A percentile compares a stretch with the other conserved stretches of the same genome.
Conservation (phyloP, 1,284 basidiomycete genomes). For the Sanghuangporus sanghuang region DNA sequence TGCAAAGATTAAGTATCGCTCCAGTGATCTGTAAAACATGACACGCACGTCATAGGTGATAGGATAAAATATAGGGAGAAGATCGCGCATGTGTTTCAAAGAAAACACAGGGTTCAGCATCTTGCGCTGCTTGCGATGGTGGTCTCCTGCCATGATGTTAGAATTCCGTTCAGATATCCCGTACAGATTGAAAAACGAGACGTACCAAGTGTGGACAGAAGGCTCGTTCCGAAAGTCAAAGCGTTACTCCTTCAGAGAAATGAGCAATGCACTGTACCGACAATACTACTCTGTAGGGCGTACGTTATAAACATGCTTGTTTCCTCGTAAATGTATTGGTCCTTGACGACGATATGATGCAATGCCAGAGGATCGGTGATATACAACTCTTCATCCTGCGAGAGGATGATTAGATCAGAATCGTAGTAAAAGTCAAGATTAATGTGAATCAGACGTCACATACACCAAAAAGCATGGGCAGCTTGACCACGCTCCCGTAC, state of each 20-base stretch:
- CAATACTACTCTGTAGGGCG: too few species aligned
- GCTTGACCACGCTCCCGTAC: constrained; percentile 18
- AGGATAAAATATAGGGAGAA: constrained; percentile 25
- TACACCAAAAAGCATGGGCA: constrained; percentile 20
- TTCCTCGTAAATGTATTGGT: constrained; percentile 31
- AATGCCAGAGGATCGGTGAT: constrained; percentile 35
- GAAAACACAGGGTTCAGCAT: too few species aligned
- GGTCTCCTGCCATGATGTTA: constrained; percentile 24
- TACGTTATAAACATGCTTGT: constrained; percentile 21
- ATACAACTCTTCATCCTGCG: constrained; percentile 33
- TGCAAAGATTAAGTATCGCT: constrained; percentile 23
- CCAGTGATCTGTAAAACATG: not conserved
- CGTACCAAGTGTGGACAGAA: constrained; percentile 12
- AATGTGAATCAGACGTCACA: constrained; percentile 10
- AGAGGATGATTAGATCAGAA: not conserved
- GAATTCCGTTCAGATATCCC: not conserved
- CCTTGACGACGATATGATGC: constrained; percentile 37
- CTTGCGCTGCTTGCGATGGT: constrained; percentile 21
- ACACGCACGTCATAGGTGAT: constrained; percentile 25
- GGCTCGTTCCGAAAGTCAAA: constrained; percentile 2
- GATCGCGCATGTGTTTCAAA: too few species aligned
- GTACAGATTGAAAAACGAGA: not conserved
- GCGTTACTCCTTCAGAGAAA: constrained; percentile 13
- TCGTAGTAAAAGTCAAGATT: not conserved
- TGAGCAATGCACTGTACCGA: not conserved